Evolutionary conservation across 352 stramenopile species (phyloP), one percentile per base, ranked within the genome.

Genomic region (Aphanomyces invadans): DNA sequence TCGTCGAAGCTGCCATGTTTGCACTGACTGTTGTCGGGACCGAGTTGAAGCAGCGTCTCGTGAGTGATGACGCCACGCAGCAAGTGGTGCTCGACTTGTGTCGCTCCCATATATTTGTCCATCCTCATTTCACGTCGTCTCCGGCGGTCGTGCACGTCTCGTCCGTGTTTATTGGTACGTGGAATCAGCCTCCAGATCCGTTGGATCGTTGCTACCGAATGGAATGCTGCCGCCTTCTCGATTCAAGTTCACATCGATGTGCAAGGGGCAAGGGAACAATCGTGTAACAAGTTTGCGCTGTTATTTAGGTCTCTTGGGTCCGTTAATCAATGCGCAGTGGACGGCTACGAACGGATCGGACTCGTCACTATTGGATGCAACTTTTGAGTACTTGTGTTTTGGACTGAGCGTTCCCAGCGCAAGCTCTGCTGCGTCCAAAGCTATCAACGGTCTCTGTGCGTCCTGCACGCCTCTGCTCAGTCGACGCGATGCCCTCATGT

Each of bases 1-100:
- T 19, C n/a, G 17, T 57, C 15, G 60, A 67, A 26, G 45, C 60
- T 23, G 46, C 42, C n/a, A 39, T 67, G 38, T 67, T 67, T 46
- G 28, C 28, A 11, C 60, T 67, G 10, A 57, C 60, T 31, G 36
- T 31, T 11, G 36, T 67, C 25, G 25, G 42, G n/a, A 5, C 21
- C 49, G 60, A 67, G 10, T 23, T 67, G 15, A 67, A 67, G 23
- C 42, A 31, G 19, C 38, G 42, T 4, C 28, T 67, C 19, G 28
- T 42, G 9, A n/a, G 21, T 21, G 29, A 49, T 31, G 21, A 44
- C 1, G 5, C 25, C 7, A 33, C 25, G 19, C 49, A 57, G 29
- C 25, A 57, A 26, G 9, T 57, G 12, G 49, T 57, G 25, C 49
- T 39, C 7, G 21, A 49, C 19, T 26, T 67, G n/a, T 67, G 60